phyloP scores from a whole-genome alignment of 208 protist species.

The Trypanosoma vivax region DNA sequence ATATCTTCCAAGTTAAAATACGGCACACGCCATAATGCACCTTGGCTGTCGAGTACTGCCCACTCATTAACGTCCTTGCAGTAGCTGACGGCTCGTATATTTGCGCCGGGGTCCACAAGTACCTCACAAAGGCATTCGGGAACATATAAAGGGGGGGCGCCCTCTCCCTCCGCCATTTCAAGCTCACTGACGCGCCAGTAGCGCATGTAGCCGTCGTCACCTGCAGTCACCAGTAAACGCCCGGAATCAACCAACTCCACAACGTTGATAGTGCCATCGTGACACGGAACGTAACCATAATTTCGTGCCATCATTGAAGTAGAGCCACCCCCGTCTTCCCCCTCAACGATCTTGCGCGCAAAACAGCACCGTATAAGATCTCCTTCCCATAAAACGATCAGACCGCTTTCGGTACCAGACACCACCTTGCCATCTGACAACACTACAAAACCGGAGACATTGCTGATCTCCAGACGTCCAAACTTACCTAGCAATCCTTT shows the following conservation, averaged over 20 bases:
- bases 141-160: slow-evolving; percentile 63
- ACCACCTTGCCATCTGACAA: slow-evolving; percentile 94
- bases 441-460: slow-evolving; percentile 91
- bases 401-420: slow-evolving; percentile 91
- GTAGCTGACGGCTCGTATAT: slow-evolving; percentile 66
- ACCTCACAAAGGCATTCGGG: slow-evolving; percentile 80
- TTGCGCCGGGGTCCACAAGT: slow-evolving; percentile 26
- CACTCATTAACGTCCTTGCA: slow-evolving; percentile 43
- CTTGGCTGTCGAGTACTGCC: slow-evolving; percentile 72
- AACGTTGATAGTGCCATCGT: slow-evolving; percentile 87
- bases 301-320: slow-evolving; percentile 30
- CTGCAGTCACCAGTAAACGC: slow-evolving; percentile 86
- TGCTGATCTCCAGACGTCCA: slow-evolving; percentile 94
- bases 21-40: slow-evolving; percentile 19
- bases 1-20: slow-evolving; percentile 9
- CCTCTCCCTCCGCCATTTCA: slow-evolving; percentile 86
- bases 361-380: slow-evolving; percentile 94
- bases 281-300: slow-evolving; percentile 43
- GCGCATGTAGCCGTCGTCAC: slow-evolving; percentile 94
- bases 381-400: slow-evolving; percentile 96
- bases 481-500: slow-evolving; percentile 97
- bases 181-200: slow-evolving; percentile 91
- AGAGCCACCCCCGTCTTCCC: background rate
- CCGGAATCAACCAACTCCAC: slow-evolving; percentile 76
- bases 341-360: slow-evolving; percentile 26